Evolutionary conservation across 2,329 filamentous ascomycete genomes (phyloP), one percentile per base, ranked within the genome.

Genomic region (Phaeosphaeriaceae sp.): DNA sequence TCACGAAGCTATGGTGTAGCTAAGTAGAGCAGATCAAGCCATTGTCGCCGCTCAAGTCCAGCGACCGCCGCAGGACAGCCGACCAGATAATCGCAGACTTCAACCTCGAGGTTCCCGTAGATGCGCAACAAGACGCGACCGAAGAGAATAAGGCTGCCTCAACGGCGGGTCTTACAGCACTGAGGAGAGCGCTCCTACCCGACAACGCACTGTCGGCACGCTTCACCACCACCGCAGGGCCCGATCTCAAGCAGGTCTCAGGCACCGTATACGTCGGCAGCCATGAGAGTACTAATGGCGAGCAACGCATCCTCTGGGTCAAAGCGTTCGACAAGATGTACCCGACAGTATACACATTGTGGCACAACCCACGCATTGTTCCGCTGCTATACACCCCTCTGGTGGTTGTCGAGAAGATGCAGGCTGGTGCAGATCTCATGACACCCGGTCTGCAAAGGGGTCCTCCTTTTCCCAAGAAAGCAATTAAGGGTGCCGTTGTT

Each of bases 61-160:
- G 88, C 1, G 88, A 90, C 68, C 84, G 88, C 58, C 83, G 88
- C 57, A 88, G 86, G 66, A 85, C 88, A 36, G 88, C 88, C 50
- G 87, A 90, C 68, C 83, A 88, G 64, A 89, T 91, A 66, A 89
- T 90, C 69, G 75, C 82, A 61, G 85, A 88, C 66, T 89, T 88
- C 69, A 76, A 80, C 36, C 81, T 89, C 58, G 70, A 81, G 41
- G 69, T 85, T 1, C 82, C 83, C 7, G 68, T 67, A 13, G 65
- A 76, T 45, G 55, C 74, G 33, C 70, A 77, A 40, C 70, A 75
- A 24, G 74, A 76, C 3, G n/a, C n/a, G n/a, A 60, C 79, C 11
- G 76, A 82, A 55, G 78, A 82, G 2, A 40, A 40, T 60, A 82
- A 80, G 57, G 71, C 76, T 46, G 70, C 79, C 70, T 67, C 79